phyloP scores from a whole-genome alignment of 805 yeast genomes.

The Lipomyces chichibuensis region DNA sequence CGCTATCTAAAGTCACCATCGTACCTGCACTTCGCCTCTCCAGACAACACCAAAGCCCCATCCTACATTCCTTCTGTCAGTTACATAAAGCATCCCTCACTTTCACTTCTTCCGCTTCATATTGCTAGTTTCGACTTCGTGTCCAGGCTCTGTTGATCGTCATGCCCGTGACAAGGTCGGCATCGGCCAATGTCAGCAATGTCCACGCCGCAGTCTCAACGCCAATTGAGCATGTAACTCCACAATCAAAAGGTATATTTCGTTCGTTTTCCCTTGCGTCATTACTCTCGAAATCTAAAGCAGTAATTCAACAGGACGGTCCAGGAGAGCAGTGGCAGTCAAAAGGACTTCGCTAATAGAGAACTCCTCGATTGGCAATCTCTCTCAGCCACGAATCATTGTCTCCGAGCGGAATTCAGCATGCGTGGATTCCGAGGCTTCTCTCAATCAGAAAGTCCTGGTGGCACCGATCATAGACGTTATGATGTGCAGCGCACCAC shows the following conservation, averaged over 20 bases:
- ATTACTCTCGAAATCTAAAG: not conserved
- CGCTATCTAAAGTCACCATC: too few relatives aligned
- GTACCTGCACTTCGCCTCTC: too few relatives aligned
- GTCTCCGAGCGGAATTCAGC: not conserved
- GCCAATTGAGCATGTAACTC: conserved; percentile 7
- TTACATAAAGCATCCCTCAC: not conserved
- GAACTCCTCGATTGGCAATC: not conserved
- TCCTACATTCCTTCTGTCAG: not conserved
- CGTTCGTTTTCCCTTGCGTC: not conserved
- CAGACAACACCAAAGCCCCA: not conserved
- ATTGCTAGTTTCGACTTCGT: not conserved
- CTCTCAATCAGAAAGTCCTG: not conserved
- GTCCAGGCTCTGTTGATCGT: not conserved
- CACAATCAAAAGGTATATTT: not conserved
- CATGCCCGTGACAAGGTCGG: conserved; percentile 24
- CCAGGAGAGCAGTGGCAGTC: not conserved
- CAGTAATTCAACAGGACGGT: not conserved
- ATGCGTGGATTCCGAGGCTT: not conserved
- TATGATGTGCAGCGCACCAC: not conserved
- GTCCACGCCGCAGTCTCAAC: not conserved
- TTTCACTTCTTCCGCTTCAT: not conserved
- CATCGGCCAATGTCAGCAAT: conserved; percentile 1
- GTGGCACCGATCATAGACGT: not conserved
- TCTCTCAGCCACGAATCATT: not conserved
- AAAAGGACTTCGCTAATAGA: conserved; percentile 6